A percentile compares a stretch with the other conserved stretches of the same genome.
Evolutionary conservation across 1,284 basidiomycete species (phyloP).

Genomic region (Gomphus bonarii): DNA sequence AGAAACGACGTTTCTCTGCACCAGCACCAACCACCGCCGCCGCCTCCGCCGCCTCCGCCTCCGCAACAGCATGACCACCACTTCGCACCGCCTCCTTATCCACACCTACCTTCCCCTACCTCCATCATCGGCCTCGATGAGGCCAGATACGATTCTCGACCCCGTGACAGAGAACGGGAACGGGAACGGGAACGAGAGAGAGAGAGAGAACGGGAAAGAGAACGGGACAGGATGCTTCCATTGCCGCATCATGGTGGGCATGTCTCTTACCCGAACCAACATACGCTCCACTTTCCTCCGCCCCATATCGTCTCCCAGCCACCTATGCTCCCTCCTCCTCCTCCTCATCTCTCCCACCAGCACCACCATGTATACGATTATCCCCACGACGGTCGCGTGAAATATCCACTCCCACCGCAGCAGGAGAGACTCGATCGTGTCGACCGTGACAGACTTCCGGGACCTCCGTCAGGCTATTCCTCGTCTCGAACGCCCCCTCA

Average conservation of each 20-base stretch:
- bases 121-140: slow-evolving; percentile 8
- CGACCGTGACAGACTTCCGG: not conserved
- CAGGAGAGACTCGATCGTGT: not conserved
- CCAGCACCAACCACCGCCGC: not conserved
- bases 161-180: not conserved
- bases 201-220: not conserved
- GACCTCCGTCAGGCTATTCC: not conserved
- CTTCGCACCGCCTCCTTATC: not conserved
- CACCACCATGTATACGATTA: slow-evolving; percentile 9
- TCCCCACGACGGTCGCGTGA: slow-evolving; percentile 7
- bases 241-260: slow-evolving; percentile 1
- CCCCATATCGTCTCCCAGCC: not conserved
- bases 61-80: not conserved
- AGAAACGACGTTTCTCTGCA: not conserved
- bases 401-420: not conserved
- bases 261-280: not conserved
- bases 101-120: not conserved
- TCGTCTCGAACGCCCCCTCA: no score
- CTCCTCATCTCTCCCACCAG: slow-evolving; percentile 1
- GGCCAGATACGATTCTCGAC: not conserved
- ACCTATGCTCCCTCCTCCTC: slow-evolving; percentile 1
- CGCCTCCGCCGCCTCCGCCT: not conserved
- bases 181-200: not conserved
- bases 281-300: not conserved
- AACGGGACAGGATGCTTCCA: slow-evolving; percentile 3